Evolutionary conservation across 2,329 filamentous ascomycete species (phyloP).

Genomic region (Periconia digitata): DNA sequence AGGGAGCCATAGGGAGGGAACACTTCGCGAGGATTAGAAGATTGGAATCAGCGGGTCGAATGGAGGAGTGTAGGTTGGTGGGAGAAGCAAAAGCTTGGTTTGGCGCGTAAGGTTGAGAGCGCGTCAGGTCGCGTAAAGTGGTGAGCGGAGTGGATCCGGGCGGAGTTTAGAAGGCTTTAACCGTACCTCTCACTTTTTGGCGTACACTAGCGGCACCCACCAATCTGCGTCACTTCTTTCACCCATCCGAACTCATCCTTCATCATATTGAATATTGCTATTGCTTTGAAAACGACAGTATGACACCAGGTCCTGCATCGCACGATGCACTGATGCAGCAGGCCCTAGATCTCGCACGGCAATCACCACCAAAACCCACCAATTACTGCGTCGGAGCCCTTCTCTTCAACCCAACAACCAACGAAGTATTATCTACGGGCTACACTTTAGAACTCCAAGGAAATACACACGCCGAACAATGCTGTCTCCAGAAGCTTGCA

Average conservation of each 20-base stretch:
- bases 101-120: constrained; percentile 2
- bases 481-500: constrained; percentile 75
- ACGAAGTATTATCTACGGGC: constrained; percentile 71
- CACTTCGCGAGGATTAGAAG: too few relatives aligned
- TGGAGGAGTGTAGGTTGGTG: constrained; percentile 1
- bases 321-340: constrained; percentile 62
- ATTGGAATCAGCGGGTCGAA: constrained; percentile 2
- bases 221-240: constrained; percentile 17
- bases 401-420: constrained; percentile 63
- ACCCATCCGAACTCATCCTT: constrained; percentile 2
- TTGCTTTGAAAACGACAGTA: background rate
- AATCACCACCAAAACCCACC: constrained; percentile 81
- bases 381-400: constrained; percentile 96
- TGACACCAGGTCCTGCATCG: background rate
- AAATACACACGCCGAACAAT: constrained; percentile 97
- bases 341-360: constrained; percentile 73
- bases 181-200: background rate
- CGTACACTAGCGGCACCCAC: background rate
- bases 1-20: constrained; percentile 16
- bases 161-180: constrained; percentile 23
- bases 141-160: constrained; percentile 2
- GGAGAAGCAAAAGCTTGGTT: background rate
- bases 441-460: constrained; percentile 89
- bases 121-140: constrained; percentile 7
- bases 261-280: constrained; percentile 5